These are phyloP conservation scores for Pilasporangium apinafurcum DNA, from an alignment of 352 stramenopile genomes.

Conservation along the genomic window DNA sequence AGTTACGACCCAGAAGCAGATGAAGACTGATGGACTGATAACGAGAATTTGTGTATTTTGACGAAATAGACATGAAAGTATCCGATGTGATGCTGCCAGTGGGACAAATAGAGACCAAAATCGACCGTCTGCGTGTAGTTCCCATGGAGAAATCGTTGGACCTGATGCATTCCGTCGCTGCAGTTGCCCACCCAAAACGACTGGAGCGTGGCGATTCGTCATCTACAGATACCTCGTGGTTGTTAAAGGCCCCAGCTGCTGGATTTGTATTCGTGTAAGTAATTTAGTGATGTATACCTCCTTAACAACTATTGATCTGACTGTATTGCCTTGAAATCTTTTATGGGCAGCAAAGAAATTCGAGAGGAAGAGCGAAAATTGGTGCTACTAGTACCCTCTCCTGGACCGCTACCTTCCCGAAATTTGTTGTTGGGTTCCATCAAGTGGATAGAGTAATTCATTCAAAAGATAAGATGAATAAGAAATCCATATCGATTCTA, in stretches of 20 bases:
- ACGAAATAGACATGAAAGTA: constrained; percentile 64
- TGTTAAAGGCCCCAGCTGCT: constrained; percentile 50
- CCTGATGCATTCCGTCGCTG: constrained; percentile 64
- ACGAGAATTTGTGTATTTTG: no score
- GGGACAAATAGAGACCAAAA: constrained; percentile 63
- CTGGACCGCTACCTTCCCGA: constrained; percentile 66
- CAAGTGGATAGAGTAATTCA: constrained; percentile 84
- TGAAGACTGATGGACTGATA: no score
- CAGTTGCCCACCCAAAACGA: constrained; percentile 45
- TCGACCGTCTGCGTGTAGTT: constrained; percentile 61
- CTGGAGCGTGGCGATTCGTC: constrained; percentile 24
- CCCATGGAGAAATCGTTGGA: constrained; percentile 69
- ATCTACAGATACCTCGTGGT: constrained; percentile 51
- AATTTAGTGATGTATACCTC: no score
- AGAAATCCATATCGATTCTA: no score
- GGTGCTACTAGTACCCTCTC: constrained; percentile 78
- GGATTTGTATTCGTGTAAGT: constrained; percentile 85
- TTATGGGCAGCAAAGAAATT: constrained; percentile 84
- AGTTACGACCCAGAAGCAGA: no score
- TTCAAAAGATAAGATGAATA: no score
- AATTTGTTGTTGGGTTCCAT: constrained; percentile 78
- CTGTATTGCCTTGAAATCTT: no score
- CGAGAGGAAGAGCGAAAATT: constrained; percentile 68
- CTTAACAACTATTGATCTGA: not conserved
- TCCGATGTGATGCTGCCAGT: constrained; percentile 84